Evolutionary conservation across 1,284 basidiomycete species (phyloP), one percentile per base, ranked within the genome.

Genomic region (Ceratorhiza oryzae-sativae): DNA sequence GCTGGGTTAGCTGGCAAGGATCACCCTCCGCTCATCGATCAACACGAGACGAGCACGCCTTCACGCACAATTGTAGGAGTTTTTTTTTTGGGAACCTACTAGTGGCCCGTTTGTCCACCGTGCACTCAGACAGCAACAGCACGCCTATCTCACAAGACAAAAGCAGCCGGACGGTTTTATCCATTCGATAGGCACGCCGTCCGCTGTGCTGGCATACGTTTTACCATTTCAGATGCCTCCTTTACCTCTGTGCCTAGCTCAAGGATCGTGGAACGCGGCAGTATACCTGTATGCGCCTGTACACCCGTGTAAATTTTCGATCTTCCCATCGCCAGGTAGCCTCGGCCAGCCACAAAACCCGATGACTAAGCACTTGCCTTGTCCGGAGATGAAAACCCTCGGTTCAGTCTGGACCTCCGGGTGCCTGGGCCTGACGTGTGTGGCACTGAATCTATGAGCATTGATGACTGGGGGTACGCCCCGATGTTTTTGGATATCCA

Each of bases 341-440:
- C 25, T 9, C n/a, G 41, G 36, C 2, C 42, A 41, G 59, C 20
- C 55, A 20, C 9, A 9, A 10, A 23, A 20, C 25, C 23, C 30
- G 56, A 61, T 42, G 59, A 61, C 25, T 42, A 41, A 61, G 59
- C 55, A 6, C 32, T 58, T 58, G 55, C 55, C 55, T 58, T 58
- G 55, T 58, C 55, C 55, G 55, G 55, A 20, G 55, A n/a, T 58
- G 27, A 41, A 34, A 58, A 58, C 36, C n/a, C 36, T 58, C 55
- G 55, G 56, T 41, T n/a, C 39, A 61, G 59, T 61, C 59, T 61
- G 13, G 59, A 46, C 59, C 25, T 25, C 18, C 45, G 25, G 12
- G 59, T 61, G 39, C 59, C 59, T 61, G 39, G 32, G 3, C 59
- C 59, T 61, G 59, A 45, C 39, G 36, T 42, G 59, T 45, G 59